Conservation (phyloP, 1,284 basidiomycete genomes). For the Lentinula novae-zelandiae region DNA sequence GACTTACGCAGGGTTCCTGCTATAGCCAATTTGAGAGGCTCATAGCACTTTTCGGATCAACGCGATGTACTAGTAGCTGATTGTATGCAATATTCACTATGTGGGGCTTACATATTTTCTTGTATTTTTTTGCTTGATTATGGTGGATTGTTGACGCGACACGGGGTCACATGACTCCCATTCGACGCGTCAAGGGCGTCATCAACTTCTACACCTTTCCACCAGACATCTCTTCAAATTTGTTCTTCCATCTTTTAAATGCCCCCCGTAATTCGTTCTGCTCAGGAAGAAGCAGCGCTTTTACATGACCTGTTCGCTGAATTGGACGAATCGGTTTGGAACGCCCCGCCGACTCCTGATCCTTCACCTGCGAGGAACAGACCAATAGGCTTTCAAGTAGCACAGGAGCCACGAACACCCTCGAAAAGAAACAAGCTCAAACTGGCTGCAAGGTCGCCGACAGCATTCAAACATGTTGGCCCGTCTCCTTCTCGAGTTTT, state of each 20-base stretch:
- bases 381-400: background rate
- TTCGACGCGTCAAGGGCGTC: background rate
- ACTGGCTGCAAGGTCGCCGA: background rate
- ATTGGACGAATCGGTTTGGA: slow-evolving; percentile 43
- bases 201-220: background rate
- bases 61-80: no score
- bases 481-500: slow-evolving; percentile 20
- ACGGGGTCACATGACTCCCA: background rate
- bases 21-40: slow-evolving; percentile 3
- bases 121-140: background rate
- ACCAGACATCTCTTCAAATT: background rate
- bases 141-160: background rate
- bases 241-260: background rate
- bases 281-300: slow-evolving; percentile 40
- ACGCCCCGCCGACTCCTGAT: slow-evolving; percentile 34
- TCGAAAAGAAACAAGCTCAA: slow-evolving; percentile 20
- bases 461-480: slow-evolving; percentile 8
- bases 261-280: slow-evolving; percentile 2
- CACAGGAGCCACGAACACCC: slow-evolving; percentile 18
- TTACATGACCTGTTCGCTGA: slow-evolving; percentile 43
- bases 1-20: slow-evolving; percentile 46
- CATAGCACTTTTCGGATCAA: background rate
- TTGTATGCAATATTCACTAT: no score
- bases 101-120: no score
- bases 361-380: slow-evolving; percentile 22